These are phyloP conservation scores for Didymella sp. DNA, from an alignment of 2,329 filamentous ascomycete genomes.

Conservation along the genomic window DNA sequence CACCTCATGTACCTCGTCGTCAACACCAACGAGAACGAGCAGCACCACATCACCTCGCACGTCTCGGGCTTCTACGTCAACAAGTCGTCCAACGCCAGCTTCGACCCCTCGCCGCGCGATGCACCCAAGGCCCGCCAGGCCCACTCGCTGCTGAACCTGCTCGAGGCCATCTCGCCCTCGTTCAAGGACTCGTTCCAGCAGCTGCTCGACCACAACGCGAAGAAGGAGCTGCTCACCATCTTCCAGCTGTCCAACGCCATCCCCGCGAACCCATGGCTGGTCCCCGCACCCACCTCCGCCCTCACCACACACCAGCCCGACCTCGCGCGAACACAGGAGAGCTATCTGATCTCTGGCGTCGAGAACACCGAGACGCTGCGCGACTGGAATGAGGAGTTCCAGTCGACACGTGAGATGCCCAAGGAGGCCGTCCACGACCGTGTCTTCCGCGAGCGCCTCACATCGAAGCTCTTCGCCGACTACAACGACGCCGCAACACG, in stretches of 20 bases:
- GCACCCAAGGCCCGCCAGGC: constrained; percentile 79
- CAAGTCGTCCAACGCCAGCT: constrained; percentile 93
- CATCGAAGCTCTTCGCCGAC: constrained; percentile 95
- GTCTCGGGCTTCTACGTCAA: constrained; percentile 97
- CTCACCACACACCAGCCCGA: constrained; percentile 78
- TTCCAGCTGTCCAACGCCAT: constrained; percentile 97
- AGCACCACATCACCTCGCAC: constrained; percentile 90
- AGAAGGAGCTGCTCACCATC: constrained; percentile 85
- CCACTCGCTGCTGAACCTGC: constrained; percentile 84
- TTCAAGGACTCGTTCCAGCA: constrained; percentile 78
- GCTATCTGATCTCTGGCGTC: constrained; percentile 84
- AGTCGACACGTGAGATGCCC: constrained; percentile 92
- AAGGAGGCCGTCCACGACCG: constrained; percentile 94
- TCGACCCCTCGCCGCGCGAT: constrained; percentile 83
- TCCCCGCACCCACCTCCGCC: constrained; percentile 71
- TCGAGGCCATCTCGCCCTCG: constrained; percentile 80
- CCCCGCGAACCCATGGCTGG: constrained; percentile 89
- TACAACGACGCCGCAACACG: constrained; percentile 95
- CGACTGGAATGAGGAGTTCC: constrained; percentile 99
- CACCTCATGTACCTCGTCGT: constrained; percentile 90
- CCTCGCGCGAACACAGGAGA: constrained; percentile 88
- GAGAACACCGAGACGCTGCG: constrained; percentile 94
- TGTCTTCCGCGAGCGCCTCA: constrained; percentile 91
- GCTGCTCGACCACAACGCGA: constrained; percentile 83
- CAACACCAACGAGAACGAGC: constrained; percentile 92